phyloP scores from a whole-genome alignment of 129 eudicot species.

The Mikania micrantha region DNA sequence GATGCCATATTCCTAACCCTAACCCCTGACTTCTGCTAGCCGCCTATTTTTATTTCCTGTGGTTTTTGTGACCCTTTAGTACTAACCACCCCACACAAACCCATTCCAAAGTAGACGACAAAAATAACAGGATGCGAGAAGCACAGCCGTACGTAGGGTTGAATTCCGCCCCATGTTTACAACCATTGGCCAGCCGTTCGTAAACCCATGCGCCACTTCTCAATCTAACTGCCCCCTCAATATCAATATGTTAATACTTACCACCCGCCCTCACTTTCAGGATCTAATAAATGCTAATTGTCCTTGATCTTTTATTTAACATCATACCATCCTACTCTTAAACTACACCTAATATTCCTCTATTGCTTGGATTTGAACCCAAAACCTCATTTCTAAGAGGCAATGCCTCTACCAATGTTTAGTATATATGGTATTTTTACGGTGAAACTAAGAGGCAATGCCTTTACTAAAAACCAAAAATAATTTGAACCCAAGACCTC shows the following conservation, averaged over 20 bases:
- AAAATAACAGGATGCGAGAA: neutral
- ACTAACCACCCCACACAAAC: conserved; percentile 1
- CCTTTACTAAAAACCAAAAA: too few species aligned
- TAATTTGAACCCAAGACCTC: too few species aligned
- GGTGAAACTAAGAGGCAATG: too few species aligned
- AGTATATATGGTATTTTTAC: too few species aligned
- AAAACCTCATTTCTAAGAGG: too few species aligned
- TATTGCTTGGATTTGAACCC: too few species aligned
- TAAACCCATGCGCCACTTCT: conserved; percentile 17
- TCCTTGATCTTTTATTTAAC: neutral
- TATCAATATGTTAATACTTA: neutral
- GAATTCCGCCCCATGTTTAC: neutral
- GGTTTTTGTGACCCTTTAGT: neutral
- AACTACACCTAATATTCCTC: too few species aligned
- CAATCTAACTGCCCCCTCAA: conserved; percentile 1
- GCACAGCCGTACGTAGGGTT: neutral
- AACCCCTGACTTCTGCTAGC: conserved; percentile 9
- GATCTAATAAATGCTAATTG: neutral
- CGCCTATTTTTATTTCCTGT: conserved; percentile 11
- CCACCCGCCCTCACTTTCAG: conserved; percentile 17
- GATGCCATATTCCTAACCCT: conserved; percentile 3
- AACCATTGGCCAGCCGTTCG: conserved; percentile 14
- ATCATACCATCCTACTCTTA: too few species aligned
- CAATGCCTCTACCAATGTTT: too few species aligned
- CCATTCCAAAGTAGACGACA: conserved; percentile 7